Evolutionary conservation across 2,329 filamentous ascomycete species (phyloP), one percentile per base, ranked within the genome.

Genomic region (Microascus cirrosus): DNA sequence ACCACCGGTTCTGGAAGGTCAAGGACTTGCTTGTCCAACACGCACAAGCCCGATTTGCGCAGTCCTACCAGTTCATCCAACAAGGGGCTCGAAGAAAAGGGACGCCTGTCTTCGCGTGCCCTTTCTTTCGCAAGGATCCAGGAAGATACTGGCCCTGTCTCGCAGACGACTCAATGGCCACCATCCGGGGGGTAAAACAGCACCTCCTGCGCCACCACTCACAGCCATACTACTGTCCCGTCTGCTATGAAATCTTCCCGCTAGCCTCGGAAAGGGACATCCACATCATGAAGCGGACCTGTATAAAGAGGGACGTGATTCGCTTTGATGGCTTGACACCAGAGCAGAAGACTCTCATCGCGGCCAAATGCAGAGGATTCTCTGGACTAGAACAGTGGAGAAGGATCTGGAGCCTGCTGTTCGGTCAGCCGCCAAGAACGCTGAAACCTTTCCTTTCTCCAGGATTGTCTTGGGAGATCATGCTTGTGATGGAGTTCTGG

Each of bases 191-290:
- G 4, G 39, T 55, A 8, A 22, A 24, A 34, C 24, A 22, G n/a
- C 57, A 59, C 22, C 53, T 55, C 53, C 15, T 6, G 18, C 39
- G 15, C 20, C 25, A 24, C 42, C 57, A 59, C 42, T 22, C 34
- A 2, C 53, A 45, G 24, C 53, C 57, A 11, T n/a, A 45, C 53
- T 59, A 59, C 48, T 59, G 57, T 34, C 53, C 57, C 32, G 48
- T 53, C n/a, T 59, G 57, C 53, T 45, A 55, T 22, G 28, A 8
- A 4, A 51, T 24, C 8, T 59, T 59, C 32, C 24, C 39, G 1
- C 13, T 45, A 18, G 53, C 32, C 4, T 34, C 45, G 7, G 36
- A 36, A 18, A 36, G 42, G 10, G 53, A 55, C 6, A 24, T 22
- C 18, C 57, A 59, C 34, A 59, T 59, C 57, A 24, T 57, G 6